phyloP scores from a whole-genome alignment of 768 basidiomycete species.

The Podaxis mareebaensis region DNA sequence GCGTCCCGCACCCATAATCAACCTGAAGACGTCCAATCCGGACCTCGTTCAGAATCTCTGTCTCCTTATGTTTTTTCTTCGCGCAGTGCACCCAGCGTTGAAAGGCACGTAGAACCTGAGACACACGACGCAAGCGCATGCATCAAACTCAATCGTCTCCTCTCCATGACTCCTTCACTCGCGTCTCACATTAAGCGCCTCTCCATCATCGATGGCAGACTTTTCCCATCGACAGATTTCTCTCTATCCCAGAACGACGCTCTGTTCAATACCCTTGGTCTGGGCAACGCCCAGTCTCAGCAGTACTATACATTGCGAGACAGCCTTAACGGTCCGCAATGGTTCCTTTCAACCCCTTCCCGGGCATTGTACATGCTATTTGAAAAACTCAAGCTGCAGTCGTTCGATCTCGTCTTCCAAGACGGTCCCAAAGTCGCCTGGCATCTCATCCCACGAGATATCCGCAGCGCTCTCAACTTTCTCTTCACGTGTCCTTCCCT shows the following conservation, averaged over 20 bases:
- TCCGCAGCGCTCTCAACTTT: background rate
- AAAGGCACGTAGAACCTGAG: background rate
- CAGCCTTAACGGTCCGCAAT: constrained; percentile 9
- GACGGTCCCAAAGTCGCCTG: constrained; percentile 11
- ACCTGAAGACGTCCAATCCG: background rate
- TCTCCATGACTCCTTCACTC: background rate
- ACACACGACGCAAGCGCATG: background rate
- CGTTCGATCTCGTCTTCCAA: constrained; percentile 11
- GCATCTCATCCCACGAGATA: constrained; percentile 4
- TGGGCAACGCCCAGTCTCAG: background rate
- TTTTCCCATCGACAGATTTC: background rate
- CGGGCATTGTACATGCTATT: background rate
- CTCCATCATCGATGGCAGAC: constrained; percentile 11
- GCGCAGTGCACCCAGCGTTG: background rate
- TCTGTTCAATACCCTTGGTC: background rate
- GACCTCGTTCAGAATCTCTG: constrained; percentile 5
- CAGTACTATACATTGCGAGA: background rate
- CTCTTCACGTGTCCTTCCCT: background rate
- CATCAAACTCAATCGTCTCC: background rate
- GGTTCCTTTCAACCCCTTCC: constrained; percentile 10
- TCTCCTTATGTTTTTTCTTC: background rate
- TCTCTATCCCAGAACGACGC: background rate
- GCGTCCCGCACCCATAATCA: background rate
- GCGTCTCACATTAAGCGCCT: constrained; percentile 6
- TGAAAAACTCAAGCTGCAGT: background rate